These are phyloP conservation scores for Aspergillus fumigatiaffinis DNA, from an alignment of 2,329 filamentous ascomycete species.

Conservation along the genomic window DNA sequence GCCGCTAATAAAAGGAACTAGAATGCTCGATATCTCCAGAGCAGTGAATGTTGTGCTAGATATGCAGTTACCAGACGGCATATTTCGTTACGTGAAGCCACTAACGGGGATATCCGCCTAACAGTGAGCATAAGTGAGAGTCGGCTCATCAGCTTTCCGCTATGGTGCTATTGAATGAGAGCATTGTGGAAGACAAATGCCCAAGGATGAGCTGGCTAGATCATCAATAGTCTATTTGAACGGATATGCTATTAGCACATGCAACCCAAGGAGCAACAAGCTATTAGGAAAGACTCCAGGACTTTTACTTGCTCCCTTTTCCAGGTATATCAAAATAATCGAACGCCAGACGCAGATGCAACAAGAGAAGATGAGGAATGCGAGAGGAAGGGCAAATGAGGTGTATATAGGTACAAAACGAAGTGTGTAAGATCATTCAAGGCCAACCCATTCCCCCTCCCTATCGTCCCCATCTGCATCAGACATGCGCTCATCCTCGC, in stretches of 20 bases:
- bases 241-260: slow-evolving; percentile 1
- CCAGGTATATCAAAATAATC: slow-evolving; percentile 22
- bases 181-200: not conserved
- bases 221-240: slow-evolving; percentile 2
- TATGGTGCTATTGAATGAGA: not conserved
- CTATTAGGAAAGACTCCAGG: slow-evolving; percentile 10
- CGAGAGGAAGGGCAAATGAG: slow-evolving; percentile 7
- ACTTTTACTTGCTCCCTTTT: slow-evolving; percentile 19
- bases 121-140: not conserved
- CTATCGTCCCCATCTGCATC: slow-evolving; percentile 35
- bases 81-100: not conserved
- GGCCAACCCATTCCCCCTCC: slow-evolving; percentile 52
- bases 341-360: slow-evolving; percentile 31
- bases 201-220: not conserved
- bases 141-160: too few species aligned
- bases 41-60: not conserved
- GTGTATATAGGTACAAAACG: slow-evolving; percentile 16
- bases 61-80: not conserved
- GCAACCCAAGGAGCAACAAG: not conserved
- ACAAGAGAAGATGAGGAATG: slow-evolving; percentile 13
- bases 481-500: slow-evolving; percentile 25
- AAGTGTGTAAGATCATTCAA: slow-evolving; percentile 40
- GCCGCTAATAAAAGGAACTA: not conserved
- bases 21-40: not conserved
- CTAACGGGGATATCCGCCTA: not conserved